phyloP scores from a whole-genome alignment of 116 monocot species.

The Posidonia oceanica region DNA sequence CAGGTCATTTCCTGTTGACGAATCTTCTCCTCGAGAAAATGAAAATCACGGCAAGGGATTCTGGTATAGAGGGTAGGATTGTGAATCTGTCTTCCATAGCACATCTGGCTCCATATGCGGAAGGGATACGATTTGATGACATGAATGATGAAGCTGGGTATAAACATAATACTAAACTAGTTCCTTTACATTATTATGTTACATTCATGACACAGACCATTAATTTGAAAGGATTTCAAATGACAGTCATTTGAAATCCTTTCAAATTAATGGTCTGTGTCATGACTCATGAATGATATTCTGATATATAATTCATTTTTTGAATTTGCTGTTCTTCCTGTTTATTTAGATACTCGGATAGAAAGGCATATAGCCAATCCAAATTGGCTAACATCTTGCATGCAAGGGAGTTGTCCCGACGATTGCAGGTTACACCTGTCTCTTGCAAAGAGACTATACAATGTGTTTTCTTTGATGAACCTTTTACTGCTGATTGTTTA shows the following conservation, averaged over 20 bases:
- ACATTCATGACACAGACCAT: no score
- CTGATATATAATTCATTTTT: background rate
- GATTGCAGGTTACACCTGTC: slow-evolving; percentile 40
- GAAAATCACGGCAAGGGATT: slow-evolving; percentile 58
- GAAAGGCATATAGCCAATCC: slow-evolving; percentile 86
- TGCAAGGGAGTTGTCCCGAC: slow-evolving; percentile 50
- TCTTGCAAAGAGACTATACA: no score
- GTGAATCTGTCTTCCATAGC: slow-evolving; percentile 93
- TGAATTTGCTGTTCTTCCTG: background rate
- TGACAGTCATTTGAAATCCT: no score
- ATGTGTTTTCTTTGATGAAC: no score
- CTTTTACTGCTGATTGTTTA: no score
- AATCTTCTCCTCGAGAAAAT: slow-evolving; percentile 90
- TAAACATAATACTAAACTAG: no score
- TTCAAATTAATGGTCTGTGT: no score
- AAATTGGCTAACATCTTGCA: slow-evolving; percentile 92
- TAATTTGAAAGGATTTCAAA: no score
- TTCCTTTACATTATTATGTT: no score
- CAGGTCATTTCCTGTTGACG: slow-evolving; percentile 89
- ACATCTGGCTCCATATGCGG: slow-evolving; percentile 48
- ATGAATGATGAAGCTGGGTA: slow-evolving; percentile 36
- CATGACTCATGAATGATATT: no score
- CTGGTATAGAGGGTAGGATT: slow-evolving; percentile 72
- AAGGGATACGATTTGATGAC: slow-evolving; percentile 62
- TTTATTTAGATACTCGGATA: slow-evolving; percentile 52